Percentiles rank a stretch among this genome's conserved stretches.
phyloP scores from a whole-genome alignment of 2,329 filamentous ascomycete species.

The Botrytis pseudocinerea region DNA sequence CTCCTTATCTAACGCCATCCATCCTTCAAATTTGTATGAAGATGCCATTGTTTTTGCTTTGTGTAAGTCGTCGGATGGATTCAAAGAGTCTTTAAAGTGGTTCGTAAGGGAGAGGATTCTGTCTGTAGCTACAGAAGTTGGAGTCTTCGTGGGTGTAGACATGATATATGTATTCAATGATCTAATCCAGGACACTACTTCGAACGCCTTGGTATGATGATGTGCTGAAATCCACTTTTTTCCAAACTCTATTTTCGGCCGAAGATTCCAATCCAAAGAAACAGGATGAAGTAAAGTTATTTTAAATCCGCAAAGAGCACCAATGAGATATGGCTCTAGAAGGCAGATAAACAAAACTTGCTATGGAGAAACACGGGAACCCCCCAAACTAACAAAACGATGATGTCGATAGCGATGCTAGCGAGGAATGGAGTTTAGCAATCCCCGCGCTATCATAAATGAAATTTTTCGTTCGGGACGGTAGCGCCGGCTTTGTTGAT shows the following conservation, averaged over 20 bases:
- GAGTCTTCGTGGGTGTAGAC: conserved; percentile 29
- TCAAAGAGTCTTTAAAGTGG: conserved; percentile 34
- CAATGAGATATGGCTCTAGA: neutral
- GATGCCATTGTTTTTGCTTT: conserved; percentile 36
- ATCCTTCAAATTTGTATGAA: conserved; percentile 43
- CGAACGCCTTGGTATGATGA: neutral
- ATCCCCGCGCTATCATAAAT: neutral
- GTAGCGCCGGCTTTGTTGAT: neutral
- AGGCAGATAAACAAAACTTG: neutral
- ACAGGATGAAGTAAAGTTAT: neutral
- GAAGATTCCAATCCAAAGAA: neutral
- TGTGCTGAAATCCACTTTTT: conserved; percentile 2
- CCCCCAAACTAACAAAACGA: neutral
- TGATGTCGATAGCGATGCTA: conserved; percentile 9
- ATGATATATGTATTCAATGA: conserved; percentile 25
- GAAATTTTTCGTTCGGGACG: too few relatives aligned
- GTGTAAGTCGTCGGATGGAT: conserved; percentile 29
- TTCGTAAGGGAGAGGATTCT: conserved; percentile 28
- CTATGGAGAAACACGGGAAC: neutral
- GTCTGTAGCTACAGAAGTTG: conserved; percentile 31
- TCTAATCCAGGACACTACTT: neutral
- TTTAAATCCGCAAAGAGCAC: conserved; percentile 7
- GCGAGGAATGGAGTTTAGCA: neutral
- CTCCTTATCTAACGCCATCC: conserved; percentile 43
- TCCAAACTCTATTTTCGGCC: neutral